These are phyloP conservation scores for Lunasporangiospora selenospora DNA, from an alignment of 192 early-diverging fungal species.

Conservation along the genomic window DNA sequence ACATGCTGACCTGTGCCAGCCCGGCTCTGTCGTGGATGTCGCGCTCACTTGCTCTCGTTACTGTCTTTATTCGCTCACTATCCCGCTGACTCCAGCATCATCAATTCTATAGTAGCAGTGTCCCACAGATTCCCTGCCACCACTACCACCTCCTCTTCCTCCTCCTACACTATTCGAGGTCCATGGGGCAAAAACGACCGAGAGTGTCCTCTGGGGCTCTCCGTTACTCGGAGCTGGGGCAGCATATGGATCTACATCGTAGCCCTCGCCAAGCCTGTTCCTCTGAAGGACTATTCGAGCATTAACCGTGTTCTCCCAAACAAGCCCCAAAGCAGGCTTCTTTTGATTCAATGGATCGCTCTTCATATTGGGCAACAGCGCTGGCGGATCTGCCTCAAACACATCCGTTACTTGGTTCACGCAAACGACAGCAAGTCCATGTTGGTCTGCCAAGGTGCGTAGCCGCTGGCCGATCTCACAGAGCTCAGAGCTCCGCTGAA, in stretches of 20 bases:
- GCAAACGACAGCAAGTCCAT: slow-evolving; percentile 74
- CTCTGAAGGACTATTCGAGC: slow-evolving; percentile 65
- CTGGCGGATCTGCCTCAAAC: neutral
- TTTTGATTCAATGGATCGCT: slow-evolving; percentile 52
- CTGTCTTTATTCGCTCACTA: too few species aligned
- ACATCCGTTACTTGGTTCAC: slow-evolving; percentile 77
- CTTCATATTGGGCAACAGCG: slow-evolving; percentile 8
- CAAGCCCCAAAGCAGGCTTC: slow-evolving; percentile 72
- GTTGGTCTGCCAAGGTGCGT: slow-evolving; percentile 66
- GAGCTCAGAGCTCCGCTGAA: slow-evolving; percentile 57
- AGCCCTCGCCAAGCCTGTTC: slow-evolving; percentile 24
- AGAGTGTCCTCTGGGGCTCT: slow-evolving; percentile 29
- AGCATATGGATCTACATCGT: neutral
- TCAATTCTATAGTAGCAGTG: slow-evolving; percentile 28
- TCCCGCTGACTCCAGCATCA: slow-evolving; percentile 21
- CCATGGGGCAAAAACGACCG: slow-evolving; percentile 36
- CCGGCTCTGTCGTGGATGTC: too few species aligned
- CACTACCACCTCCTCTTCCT: too few species aligned
- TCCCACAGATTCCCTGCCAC: too few species aligned
- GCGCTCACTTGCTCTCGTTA: too few species aligned
- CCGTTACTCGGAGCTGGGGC: neutral
- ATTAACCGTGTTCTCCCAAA: slow-evolving; percentile 80
- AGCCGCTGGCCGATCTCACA: slow-evolving; percentile 67
- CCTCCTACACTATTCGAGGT: neutral
- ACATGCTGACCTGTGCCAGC: too few species aligned